Base-by-base conservation (phyloP, 768 basidiomycete species). In the Auriculariales sp. region DNA sequence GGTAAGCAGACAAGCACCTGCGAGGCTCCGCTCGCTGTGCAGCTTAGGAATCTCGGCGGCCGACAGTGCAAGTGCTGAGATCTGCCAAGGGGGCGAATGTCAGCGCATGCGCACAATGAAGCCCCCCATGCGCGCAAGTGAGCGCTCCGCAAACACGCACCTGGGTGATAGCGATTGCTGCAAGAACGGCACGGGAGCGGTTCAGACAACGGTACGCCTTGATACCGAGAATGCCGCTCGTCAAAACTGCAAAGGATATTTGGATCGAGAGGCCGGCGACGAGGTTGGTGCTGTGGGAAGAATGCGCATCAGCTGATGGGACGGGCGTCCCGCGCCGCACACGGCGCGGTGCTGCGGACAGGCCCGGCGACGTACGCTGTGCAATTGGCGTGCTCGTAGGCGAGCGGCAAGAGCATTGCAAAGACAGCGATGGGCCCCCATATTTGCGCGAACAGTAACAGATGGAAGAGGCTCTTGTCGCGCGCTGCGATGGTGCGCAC, bases 171-270 rank as follows among this genome's bases (percentile, higher is more conserved):
- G 57, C 57, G 34, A 81, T 57, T 15, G 68, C 56, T 19, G 66
- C 53, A 12, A 75, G 64, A 48, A 83, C 70, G 49, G 76, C 54
- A n/a, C 68, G 68, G n/a, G 77, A 72, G 51, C 74, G 72, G 59
- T 77, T 71, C 53, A 81, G 62, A 56, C 79, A 82, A 56, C 72
- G 73, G 55, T 81, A 83, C 6, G 75, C 78, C 58, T 83, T 83
- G 56, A 75, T 65, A 12, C 81, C 81, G 29, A 79, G 65, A 28
- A 81, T 74, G 28, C 78, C 79, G 0, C 77, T 71, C 34, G 81
- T 70, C 81, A 81, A 49, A 7, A 32, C 25, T 30, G 51, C 28
- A 51, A 46, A 52, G 14, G 54, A 55, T 19, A 32, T 29, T 29
- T 50, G 48, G 22, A 47, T 48, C 15, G 34, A 29, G 24, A 33